A percentile compares a stretch with the other conserved stretches of the same genome.
Evolutionary conservation across 805 yeast species (phyloP).

Genomic region (Hanseniaspora pseudoguilliermondii): DNA sequence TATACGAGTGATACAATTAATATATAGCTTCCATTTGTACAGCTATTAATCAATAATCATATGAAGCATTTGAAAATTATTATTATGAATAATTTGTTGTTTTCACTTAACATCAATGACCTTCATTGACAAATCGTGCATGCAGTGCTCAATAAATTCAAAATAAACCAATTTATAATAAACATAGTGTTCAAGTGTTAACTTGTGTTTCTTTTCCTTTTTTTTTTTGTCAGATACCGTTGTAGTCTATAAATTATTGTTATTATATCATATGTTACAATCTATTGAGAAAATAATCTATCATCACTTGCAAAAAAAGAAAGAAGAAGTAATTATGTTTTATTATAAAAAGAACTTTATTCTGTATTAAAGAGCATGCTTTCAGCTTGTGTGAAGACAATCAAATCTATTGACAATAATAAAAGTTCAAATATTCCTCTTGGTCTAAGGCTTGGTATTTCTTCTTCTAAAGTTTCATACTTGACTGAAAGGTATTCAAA

Average conservation of each 20-base stretch:
- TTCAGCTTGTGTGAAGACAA: too few species aligned
- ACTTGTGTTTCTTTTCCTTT: too few species aligned
- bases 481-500: too few species aligned
- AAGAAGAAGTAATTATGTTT: background rate
- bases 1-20: too few species aligned
- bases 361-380: background rate
- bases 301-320: conserved; percentile 22
- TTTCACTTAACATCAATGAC: background rate
- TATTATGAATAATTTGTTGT: background rate
- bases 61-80: background rate
- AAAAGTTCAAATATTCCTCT: background rate
- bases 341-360: background rate
- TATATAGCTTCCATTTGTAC: too few species aligned
- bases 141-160: too few species aligned
- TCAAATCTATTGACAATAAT: background rate
- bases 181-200: too few species aligned
- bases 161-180: too few species aligned
- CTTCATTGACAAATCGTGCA: background rate
- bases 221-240: conserved; percentile 69
- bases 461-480: too few species aligned
- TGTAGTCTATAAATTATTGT: conserved; percentile 82
- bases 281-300: conserved; percentile 31
- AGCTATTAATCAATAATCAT: too few species aligned
- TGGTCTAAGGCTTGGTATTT: too few species aligned
- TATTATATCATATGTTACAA: conserved; percentile 23